Evolutionary conservation across 176 grass and related monocot genomes (phyloP).

Genomic region (Guadua angustifolia): DNA sequence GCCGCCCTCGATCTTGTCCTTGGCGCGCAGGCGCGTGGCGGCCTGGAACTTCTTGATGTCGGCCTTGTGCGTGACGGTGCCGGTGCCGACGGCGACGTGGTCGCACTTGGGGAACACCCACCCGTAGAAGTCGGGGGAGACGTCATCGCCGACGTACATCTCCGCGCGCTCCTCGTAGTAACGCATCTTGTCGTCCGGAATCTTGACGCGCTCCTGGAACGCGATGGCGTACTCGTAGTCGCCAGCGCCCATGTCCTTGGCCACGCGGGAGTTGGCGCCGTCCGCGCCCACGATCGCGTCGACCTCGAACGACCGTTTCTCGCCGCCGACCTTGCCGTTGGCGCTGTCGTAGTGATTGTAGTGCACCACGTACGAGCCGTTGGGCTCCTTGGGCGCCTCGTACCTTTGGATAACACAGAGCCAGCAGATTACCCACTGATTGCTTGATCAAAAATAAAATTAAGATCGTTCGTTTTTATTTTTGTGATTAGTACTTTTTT

Average conservation of each 20-base stretch:
- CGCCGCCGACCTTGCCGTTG: constrained; percentile 60
- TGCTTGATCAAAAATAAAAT: neutral
- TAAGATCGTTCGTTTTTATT: neutral
- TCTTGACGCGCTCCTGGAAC: constrained; percentile 95
- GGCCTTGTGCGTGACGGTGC: constrained; percentile 92
- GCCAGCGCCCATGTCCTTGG: constrained; percentile 92
- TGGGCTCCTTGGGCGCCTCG: constrained; percentile 66
- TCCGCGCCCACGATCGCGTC: constrained; percentile 93
- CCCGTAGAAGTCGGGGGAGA: constrained; percentile 96
- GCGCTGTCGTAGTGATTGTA: constrained; percentile 77
- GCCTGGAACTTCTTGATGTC: constrained; percentile 99
- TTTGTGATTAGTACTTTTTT: neutral
- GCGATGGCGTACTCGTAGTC: constrained; percentile 99
- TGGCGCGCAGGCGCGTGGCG: constrained; percentile 84
- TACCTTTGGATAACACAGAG: constrained; percentile 16
- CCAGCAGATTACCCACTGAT: neutral
- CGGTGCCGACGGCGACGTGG: constrained; percentile 94
- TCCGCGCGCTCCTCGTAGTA: constrained; percentile 98
- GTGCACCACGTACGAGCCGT: constrained; percentile 70
- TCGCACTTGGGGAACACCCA: constrained; percentile 99
- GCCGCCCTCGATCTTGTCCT: constrained; percentile 96
- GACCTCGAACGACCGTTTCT: constrained; percentile 74
- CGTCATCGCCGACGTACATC: constrained; percentile 99
- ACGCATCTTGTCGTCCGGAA: constrained; percentile 85
- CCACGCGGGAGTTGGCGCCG: constrained; percentile 92